Conservation (phyloP, 2,329 filamentous ascomycete genomes). For the Piedraia hortae region DNA sequence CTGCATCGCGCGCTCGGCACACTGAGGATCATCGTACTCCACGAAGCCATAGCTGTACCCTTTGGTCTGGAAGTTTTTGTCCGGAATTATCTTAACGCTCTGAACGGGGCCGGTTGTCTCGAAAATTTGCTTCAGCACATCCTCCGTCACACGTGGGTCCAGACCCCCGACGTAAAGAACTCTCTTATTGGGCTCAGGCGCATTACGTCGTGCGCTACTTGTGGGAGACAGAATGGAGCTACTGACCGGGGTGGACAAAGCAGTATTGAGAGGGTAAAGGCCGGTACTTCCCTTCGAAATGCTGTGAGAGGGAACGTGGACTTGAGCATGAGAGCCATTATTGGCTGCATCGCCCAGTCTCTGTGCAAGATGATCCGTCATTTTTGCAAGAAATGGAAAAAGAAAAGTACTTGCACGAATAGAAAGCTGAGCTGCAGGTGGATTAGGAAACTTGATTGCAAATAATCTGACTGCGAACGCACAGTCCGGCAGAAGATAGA, state of each 20-base stretch:
- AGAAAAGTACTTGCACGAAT: too few relatives aligned
- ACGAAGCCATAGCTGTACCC: conserved; percentile 98
- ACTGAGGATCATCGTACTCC: conserved; percentile 91
- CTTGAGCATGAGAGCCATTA: too few relatives aligned
- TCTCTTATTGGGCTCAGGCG: conserved; percentile 94
- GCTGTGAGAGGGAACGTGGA: too few relatives aligned
- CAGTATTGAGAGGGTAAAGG: too few relatives aligned
- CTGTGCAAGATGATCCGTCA: too few relatives aligned
- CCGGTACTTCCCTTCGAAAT: too few relatives aligned
- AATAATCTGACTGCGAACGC: too few relatives aligned
- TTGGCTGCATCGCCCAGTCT: too few relatives aligned
- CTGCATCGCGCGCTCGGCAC: conserved; percentile 89
- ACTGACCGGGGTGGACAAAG: conserved; percentile 15
- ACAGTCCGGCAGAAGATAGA: too few relatives aligned
- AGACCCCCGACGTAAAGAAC: conserved; percentile 87
- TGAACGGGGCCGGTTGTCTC: conserved; percentile 96
- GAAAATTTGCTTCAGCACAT: conserved; percentile 90
- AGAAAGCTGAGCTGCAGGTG: too few relatives aligned
- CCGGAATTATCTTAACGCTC: conserved; percentile 97
- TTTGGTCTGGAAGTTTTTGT: conserved; percentile 84
- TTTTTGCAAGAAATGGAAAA: too few relatives aligned
- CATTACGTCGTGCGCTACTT: conserved; percentile 59
- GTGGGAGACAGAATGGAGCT: conserved; percentile 56
- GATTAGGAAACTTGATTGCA: too few relatives aligned
- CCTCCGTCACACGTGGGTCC: conserved; percentile 84